These are phyloP conservation scores for Amanita muscaria DNA, from an alignment of 768 basidiomycete genomes.

Conservation along the genomic window DNA sequence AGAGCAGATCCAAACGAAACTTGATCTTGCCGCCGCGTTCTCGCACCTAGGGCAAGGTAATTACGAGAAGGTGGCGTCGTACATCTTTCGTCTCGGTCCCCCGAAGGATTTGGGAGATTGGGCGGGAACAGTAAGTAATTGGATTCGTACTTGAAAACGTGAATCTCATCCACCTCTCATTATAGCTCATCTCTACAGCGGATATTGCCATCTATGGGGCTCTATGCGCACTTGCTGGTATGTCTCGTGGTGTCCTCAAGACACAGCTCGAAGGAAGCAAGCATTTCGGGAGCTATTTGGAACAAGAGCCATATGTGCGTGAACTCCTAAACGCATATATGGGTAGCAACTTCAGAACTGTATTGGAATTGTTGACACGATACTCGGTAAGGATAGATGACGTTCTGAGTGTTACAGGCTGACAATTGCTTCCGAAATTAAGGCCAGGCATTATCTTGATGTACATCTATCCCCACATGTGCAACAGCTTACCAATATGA, in stretches of 20 bases:
- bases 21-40: constrained; percentile 75
- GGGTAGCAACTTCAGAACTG: constrained; percentile 77
- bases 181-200: constrained; percentile 62
- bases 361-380: constrained; percentile 62
- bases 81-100: constrained; percentile 62
- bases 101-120: constrained; percentile 67
- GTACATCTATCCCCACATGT: constrained; percentile 71
- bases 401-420: too few relatives aligned
- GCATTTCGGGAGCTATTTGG: constrained; percentile 66
- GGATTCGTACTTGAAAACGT: neutral
- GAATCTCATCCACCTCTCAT: neutral
- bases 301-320: constrained; percentile 79
- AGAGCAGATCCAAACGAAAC: constrained; percentile 64
- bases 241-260: constrained; percentile 64
- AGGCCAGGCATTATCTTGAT: constrained; percentile 73
- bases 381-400: constrained; percentile 52
- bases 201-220: constrained; percentile 87
- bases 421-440: constrained; percentile 26
- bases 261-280: constrained; percentile 58
- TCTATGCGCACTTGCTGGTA: constrained; percentile 73
- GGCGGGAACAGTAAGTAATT: constrained; percentile 50
- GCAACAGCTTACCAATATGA: constrained; percentile 49
- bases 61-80: constrained; percentile 74
- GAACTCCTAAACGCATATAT: constrained; percentile 84
- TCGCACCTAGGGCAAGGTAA: constrained; percentile 60